phyloP scores from a whole-genome alignment of 345 rosid genomes.

The Rhodamnia argentea region DNA sequence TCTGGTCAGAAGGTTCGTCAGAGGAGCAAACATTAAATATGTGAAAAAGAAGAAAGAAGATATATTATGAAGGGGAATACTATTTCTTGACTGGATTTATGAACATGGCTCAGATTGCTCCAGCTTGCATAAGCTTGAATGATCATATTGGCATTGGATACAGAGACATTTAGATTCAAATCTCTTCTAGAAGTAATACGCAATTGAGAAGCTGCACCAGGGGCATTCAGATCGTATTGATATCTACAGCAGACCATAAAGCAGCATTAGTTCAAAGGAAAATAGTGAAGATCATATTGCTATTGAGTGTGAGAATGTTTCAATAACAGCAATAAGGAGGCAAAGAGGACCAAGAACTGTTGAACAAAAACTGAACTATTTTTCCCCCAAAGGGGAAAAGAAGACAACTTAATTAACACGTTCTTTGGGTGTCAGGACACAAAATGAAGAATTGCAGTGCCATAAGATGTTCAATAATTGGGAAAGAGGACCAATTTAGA shows the following conservation, averaged over 20 bases:
- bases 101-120: constrained; percentile 60
- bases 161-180: constrained; percentile 76
- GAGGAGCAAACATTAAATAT: neutral
- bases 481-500: neutral
- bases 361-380: neutral
- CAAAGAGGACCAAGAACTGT: neutral
- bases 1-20: neutral
- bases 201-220: constrained; percentile 74
- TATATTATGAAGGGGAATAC: constrained; percentile 3
- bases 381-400: neutral
- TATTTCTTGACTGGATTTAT: constrained; percentile 31
- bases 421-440: neutral
- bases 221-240: constrained; percentile 64
- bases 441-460: neutral
- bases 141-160: constrained; percentile 79
- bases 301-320: neutral
- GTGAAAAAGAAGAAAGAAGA: neutral
- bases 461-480: neutral
- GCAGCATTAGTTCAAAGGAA: neutral
- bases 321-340: neutral
- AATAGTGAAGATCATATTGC: neutral
- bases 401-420: neutral
- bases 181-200: constrained; percentile 70
- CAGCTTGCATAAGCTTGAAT: constrained; percentile 98
- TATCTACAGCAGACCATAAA: constrained; percentile 40